Base-by-base conservation (phyloP, 163 green algal species). In the Volvox carteri region DNA sequence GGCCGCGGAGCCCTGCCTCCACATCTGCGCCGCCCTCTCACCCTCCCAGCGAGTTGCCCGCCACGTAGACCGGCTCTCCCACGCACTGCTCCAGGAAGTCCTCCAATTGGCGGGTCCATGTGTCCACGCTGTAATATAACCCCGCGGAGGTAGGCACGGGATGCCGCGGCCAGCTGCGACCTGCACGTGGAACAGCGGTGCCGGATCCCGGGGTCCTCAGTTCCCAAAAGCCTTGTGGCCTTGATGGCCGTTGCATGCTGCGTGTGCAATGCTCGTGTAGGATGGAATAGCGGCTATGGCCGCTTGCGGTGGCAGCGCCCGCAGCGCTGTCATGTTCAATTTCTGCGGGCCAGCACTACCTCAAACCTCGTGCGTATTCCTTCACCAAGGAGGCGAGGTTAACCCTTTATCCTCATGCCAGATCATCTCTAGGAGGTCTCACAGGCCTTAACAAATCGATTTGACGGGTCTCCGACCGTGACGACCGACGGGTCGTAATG, bases 21-120 rank as follows among this genome's bases (percentile, higher is more conserved):
- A 12, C 19, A 30, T 23, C 28, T 23, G 8, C 60, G n/a, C n/a
- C n/a, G n/a, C 60, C 23, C 65, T 14, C 81, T 79, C 81, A 97
- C 56, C 94, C 94, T 35, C 95, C 96, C 62, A 98, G 83, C 19
- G 85, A 95, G 93, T 98, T 98, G 11, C 92, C 92, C 8, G 68
- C 91, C 25, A 96, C 76, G 78, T 94, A 94, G 5, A 72, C 87
- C 21, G 79, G 88, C 46, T 85, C 73, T 1, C 74, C 56, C 30
- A 88, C n/a, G 67, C 65, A 81, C 56, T 89, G 68, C 60, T 86
- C 68, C 23, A 96, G 62, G 70, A 98, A 97, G 28, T 94, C 90
- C 16, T 83, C 78, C 73, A 98, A 85, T 94, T 97, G 94, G 46
- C 93, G 52, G 1, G 87, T 92, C 95, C 95, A 98, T 4, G 88